Evolutionary conservation across 352 stramenopile genomes (phyloP).

Genomic region (Bremia lactucae): DNA sequence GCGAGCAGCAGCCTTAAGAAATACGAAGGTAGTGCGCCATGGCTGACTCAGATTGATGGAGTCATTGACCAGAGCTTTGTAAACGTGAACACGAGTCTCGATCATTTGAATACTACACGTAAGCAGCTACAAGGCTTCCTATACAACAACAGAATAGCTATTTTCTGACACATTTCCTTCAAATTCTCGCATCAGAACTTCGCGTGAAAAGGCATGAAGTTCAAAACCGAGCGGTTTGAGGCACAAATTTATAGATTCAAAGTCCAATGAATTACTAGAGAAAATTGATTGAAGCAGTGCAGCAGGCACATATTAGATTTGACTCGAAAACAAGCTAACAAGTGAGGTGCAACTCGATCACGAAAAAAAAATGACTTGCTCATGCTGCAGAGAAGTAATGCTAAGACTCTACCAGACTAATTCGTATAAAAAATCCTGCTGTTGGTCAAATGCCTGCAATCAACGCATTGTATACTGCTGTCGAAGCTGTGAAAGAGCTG

Average conservation of each 20-base stretch:
- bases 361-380: constrained; percentile 54
- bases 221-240: constrained; percentile 47
- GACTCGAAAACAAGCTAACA: constrained; percentile 62
- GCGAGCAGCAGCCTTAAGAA: constrained; percentile 55
- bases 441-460: constrained; percentile 4
- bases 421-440: neutral
- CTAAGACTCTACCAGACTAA: neutral
- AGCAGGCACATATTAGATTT: too few species aligned
- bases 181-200: constrained; percentile 29
- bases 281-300: constrained; percentile 53
- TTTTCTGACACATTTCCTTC: neutral
- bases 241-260: too few species aligned
- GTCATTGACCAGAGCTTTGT: constrained; percentile 78
- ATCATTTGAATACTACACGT: constrained; percentile 65
- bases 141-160: neutral
- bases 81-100: constrained; percentile 81
- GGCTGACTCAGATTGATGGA: constrained; percentile 67
- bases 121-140: constrained; percentile 77
- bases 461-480: constrained; percentile 44
- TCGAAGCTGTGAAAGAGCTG: constrained; percentile 64
- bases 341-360: constrained; percentile 48
- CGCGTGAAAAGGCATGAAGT: constrained; percentile 61
- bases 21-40: constrained; percentile 47
- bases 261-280: too few species aligned
- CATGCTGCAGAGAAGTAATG: constrained; percentile 22